A percentile compares a stretch with the other conserved stretches of the same genome.
Conservation (phyloP, 805 yeast genomes). For the Lipomyces orientalis region DNA sequence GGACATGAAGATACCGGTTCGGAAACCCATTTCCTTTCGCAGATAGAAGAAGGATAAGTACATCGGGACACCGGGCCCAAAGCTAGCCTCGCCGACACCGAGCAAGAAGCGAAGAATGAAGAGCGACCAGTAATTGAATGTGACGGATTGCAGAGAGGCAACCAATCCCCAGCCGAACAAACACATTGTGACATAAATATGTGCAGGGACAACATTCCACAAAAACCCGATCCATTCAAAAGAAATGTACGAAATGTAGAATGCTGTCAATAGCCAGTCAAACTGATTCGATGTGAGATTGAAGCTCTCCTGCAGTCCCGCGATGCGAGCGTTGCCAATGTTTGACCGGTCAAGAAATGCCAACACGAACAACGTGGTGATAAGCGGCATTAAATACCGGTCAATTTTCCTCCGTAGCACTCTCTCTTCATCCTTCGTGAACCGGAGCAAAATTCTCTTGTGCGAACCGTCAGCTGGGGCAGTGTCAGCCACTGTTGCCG, state of each 20-base stretch:
- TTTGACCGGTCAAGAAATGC: constrained; percentile 61
- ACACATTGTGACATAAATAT: constrained; percentile 54
- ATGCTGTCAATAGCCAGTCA: constrained; percentile 38
- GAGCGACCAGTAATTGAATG: constrained; percentile 51
- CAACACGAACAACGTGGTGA: constrained; percentile 53
- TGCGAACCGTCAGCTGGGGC: constrained; percentile 3
- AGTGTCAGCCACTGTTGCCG: neutral
- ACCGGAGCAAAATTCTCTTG: constrained; percentile 29
- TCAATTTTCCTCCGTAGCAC: constrained; percentile 35
- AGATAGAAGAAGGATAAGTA: constrained; percentile 51
- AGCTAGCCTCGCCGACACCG: constrained; percentile 52
- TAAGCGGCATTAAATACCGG: constrained; percentile 46
- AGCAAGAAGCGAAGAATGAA: constrained; percentile 55
- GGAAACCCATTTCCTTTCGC: constrained; percentile 48
- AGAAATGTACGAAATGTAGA: constrained; percentile 34
- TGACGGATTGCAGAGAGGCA: constrained; percentile 57
- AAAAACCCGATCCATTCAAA: constrained; percentile 38
- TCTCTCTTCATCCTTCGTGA: constrained; percentile 30
- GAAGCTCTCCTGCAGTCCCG: constrained; percentile 53
- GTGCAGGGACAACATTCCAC: constrained; percentile 48
- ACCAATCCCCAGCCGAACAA: constrained; percentile 60
- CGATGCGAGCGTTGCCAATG: constrained; percentile 64
- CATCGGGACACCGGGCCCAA: constrained; percentile 51
- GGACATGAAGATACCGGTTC: constrained; percentile 50
- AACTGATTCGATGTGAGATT: constrained; percentile 33